Conservation (phyloP, 352 stramenopile genomes). For the Phytopythium cucurbitacearum region DNA sequence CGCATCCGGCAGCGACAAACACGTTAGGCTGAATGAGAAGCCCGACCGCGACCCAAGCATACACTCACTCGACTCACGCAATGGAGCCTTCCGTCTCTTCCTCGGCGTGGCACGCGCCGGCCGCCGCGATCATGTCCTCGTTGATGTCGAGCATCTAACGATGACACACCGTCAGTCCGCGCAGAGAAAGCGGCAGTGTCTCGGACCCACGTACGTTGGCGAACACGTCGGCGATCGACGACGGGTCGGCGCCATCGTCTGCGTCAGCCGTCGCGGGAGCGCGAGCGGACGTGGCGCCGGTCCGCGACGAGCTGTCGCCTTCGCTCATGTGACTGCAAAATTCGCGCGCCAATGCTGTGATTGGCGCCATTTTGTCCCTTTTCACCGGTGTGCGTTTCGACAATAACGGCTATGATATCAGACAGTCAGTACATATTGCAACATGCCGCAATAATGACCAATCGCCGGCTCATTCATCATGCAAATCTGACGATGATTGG, state of each 20-base stretch:
- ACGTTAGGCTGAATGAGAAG: slow-evolving; percentile 10
- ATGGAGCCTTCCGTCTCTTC: slow-evolving; percentile 41
- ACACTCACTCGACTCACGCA: slow-evolving; percentile 28
- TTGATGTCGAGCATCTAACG: slow-evolving; percentile 69
- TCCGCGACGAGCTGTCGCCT: slow-evolving; percentile 10
- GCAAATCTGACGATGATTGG: no score
- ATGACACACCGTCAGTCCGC: slow-evolving; percentile 2
- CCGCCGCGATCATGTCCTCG: slow-evolving; percentile 62
- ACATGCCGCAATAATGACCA: not conserved
- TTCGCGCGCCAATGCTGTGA: slow-evolving; percentile 8
- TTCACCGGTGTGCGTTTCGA: no score
- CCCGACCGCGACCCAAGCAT: not conserved
- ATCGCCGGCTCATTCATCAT: not conserved
- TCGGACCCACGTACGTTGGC: slow-evolving; percentile 31
- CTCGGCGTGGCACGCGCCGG: slow-evolving; percentile 59
- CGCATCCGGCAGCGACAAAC: not conserved
- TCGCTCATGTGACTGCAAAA: slow-evolving; percentile 12
- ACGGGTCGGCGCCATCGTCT: slow-evolving; percentile 32
- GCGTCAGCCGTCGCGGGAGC: slow-evolving; percentile 11
- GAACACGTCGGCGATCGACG: slow-evolving; percentile 66
- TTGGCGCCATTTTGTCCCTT: no score
- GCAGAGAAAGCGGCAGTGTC: not conserved
- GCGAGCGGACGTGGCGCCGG: not conserved
- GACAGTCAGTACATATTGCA: not conserved
- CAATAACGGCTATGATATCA: no score